These are phyloP conservation scores for Beta lomatogona DNA, from an alignment of 179 eudicot genomes.

Conservation along the genomic window DNA sequence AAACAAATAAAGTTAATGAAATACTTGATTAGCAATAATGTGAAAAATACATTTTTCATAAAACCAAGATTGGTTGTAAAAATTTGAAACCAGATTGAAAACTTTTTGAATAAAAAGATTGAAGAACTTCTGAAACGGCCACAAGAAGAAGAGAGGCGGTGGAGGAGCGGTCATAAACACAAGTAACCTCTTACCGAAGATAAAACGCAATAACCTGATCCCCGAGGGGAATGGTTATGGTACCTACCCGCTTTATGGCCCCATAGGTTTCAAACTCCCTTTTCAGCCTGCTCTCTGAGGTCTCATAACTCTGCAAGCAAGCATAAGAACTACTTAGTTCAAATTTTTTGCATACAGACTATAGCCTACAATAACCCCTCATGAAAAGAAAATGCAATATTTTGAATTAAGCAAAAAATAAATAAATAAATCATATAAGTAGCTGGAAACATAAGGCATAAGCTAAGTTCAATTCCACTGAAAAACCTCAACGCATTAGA, in stretches of 20 bases:
- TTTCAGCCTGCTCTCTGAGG: conserved; percentile 96
- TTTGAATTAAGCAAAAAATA: neutral
- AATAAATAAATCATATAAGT: neutral
- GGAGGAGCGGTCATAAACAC: neutral
- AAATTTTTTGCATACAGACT: neutral
- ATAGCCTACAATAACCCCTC: neutral
- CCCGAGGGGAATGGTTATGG: conserved; percentile 54
- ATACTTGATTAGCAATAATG: neutral
- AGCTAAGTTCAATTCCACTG: neutral
- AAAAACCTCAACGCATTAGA: neutral
- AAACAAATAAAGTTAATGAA: neutral
- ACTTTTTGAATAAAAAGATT: neutral
- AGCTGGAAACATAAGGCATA: neutral
- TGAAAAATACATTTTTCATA: neutral
- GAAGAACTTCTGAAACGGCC: neutral
- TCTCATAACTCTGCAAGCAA: conserved; percentile 80
- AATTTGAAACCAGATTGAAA: neutral
- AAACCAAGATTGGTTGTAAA: neutral
- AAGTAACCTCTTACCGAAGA: conserved; percentile 68
- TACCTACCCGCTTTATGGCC: conserved; percentile 99
- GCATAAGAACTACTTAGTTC: conserved; percentile 15
- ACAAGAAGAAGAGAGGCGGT: neutral
- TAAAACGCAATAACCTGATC: conserved; percentile 68
- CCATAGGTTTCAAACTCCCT: conserved; percentile 99
- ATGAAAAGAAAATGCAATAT: neutral